These are phyloP conservation scores for Tympanopsis confertula DNA, from an alignment of 2,329 filamentous ascomycete genomes.

Conservation along the genomic window DNA sequence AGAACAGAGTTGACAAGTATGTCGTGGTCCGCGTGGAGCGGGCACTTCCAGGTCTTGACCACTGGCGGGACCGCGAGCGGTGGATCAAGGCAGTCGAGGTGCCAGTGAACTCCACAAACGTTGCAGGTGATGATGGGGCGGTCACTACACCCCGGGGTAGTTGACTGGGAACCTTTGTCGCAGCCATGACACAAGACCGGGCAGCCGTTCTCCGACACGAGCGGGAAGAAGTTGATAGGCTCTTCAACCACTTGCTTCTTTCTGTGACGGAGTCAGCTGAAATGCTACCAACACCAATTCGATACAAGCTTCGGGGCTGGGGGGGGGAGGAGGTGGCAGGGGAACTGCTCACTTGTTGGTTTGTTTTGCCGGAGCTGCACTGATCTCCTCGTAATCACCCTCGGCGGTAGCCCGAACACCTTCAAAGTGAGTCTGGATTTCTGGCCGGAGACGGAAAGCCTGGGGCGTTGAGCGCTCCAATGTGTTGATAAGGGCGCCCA, in stretches of 20 bases:
- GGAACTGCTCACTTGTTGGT: constrained; percentile 40
- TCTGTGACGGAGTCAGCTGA: constrained; percentile 23
- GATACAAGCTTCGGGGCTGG: not conserved
- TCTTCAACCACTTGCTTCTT: constrained; percentile 48
- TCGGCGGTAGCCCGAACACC: constrained; percentile 66
- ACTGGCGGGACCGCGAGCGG: constrained; percentile 70
- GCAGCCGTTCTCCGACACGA: constrained; percentile 62
- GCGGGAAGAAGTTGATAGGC: constrained; percentile 53
- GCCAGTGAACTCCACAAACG: constrained; percentile 72
- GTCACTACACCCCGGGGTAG: constrained; percentile 21
- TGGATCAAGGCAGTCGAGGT: constrained; percentile 82
- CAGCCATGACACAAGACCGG: constrained; percentile 58
- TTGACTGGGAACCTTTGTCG: not conserved
- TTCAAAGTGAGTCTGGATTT: constrained; percentile 66
- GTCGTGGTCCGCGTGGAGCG: constrained; percentile 73
- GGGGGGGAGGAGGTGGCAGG: not conserved
- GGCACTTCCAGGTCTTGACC: constrained; percentile 75
- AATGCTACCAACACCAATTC: constrained; percentile 1
- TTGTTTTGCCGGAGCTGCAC: constrained; percentile 29
- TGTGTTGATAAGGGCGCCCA: constrained; percentile 47
- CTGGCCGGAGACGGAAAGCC: constrained; percentile 60
- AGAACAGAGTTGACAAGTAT: constrained; percentile 46
- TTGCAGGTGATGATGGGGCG: constrained; percentile 79
- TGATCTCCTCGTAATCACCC: constrained; percentile 68
- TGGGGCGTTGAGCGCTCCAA: constrained; percentile 60